Evolutionary conservation across 2,329 filamentous ascomycete genomes (phyloP), one percentile per base, ranked within the genome.

Genomic region (Colletotrichum shisoi): DNA sequence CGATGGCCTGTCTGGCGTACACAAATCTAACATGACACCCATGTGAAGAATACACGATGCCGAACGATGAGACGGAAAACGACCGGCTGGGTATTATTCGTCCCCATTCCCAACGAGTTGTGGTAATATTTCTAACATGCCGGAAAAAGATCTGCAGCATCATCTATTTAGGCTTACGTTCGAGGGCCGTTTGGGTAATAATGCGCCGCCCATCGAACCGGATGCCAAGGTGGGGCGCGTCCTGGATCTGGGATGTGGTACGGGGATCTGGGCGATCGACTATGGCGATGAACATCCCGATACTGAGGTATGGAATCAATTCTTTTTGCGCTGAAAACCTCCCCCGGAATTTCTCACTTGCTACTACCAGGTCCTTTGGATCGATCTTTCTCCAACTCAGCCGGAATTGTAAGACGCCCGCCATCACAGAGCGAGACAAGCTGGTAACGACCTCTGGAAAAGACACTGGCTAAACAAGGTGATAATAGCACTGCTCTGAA

Each of bases 371-470:
- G 72, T 79, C 4, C 75, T 76, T 51, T 79, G 79, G 3, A 77
- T 77, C 2, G 79, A 82, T 60, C 72, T 78, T 6, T 76, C 78
- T 11, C 76, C 77, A 1, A 76, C 77, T 24, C 80, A 82, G 56
- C 79, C 80, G 0, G 71, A 71, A 49, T 75, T 78, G 73, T 77
- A 40, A 31, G 59, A 3, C 21, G 17, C n/a, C 37, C 1, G 1
- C 21, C 39, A 24, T 4, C 39, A 15, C 12, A 40, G 15, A 13
- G 39, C 39, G n/a, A n/a, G 39, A 40, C 12, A 40, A 40, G 39
- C 39, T 40, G 12, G 39, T 40, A 12, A 15, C 39, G 39, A 13
- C 24, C 19, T 48, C 15, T 24, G 3, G 8, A 24, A 15, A 15
- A n/a, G 15, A 5, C n/a, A 5, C 9, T 34, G 13, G 19, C 44